Evolutionary conservation across 2,329 filamentous ascomycete species (phyloP), one percentile per base, ranked within the genome.

Genomic region (Colletotrichum sp.): DNA sequence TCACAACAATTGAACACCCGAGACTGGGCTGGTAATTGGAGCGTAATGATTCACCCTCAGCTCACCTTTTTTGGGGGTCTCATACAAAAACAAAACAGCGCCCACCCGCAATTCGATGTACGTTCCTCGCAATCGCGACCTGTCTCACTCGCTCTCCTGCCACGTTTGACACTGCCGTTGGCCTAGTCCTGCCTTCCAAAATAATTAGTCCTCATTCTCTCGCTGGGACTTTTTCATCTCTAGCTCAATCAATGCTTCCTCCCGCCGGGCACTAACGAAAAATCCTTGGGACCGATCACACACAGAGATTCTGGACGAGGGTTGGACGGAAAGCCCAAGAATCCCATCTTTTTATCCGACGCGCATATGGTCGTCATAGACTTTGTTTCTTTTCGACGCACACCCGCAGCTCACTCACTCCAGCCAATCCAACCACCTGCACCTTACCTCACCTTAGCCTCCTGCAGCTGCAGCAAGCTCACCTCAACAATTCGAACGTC

Each of bases 361-460:
- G 64, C 73, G 44, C 73, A 76, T 76, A 59, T 76, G 69, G 73
- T 73, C 73, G 73, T 76, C 73, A 76, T 76, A 76, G 73, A 76
- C 73, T 76, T 64, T 36, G 18, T 28, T 39, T 64, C 18, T 32
- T 62, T 34, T 62, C 9, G 18, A 32, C 28, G 57, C 24, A 34
- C 60, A 32, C 28, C 16, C 26, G 60, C 18, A 34, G 30, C 21
- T 18, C 24, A 24, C 24, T 39, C 16, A 26, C 65, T 24, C 67
- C 55, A 44, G 60, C 55, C 67, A 59, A 28, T 32, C 65, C 30
- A 34, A 21, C 65, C 65, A 57, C 65, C 49, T 67, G 39, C 62
- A 67, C 66, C 66, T 62, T 28, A 30, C 55, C 67, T 68, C 44
- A 28, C 49, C 30, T 57, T 68, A 57, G 65, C 65, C 24, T 57